These are phyloP conservation scores for Sporothrix pallida DNA, from an alignment of 2,329 filamentous ascomycete species.

Conservation along the genomic window DNA sequence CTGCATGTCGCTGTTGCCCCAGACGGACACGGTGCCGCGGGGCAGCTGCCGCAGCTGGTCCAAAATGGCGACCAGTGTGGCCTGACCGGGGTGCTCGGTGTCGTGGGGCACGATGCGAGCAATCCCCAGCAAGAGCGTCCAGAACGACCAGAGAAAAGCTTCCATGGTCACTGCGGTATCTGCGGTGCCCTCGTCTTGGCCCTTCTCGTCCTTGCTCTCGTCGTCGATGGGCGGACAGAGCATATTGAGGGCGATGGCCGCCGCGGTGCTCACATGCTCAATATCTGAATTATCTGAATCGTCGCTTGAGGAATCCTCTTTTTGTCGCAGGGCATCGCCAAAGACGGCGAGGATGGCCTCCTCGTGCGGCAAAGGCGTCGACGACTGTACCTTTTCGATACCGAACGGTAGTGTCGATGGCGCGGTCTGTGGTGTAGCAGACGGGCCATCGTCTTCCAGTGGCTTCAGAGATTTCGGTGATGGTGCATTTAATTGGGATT, in stretches of 20 bases:
- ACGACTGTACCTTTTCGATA: neutral
- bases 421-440: neutral
- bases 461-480: neutral
- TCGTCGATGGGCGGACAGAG: neutral
- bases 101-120: constrained; percentile 1
- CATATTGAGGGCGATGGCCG: neutral
- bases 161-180: neutral
- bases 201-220: neutral
- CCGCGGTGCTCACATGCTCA: neutral
- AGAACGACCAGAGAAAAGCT: constrained; percentile 1
- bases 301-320: neutral
- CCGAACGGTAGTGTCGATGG: neutral
- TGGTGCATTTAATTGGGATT: neutral
- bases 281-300: neutral
- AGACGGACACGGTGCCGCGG: neutral
- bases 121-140: neutral
- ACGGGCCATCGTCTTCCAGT: neutral
- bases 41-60: neutral
- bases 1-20: constrained; percentile 9
- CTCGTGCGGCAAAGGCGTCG: neutral
- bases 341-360: constrained; percentile 8
- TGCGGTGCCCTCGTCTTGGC: neutral
- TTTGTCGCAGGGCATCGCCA: neutral
- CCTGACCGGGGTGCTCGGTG: neutral
- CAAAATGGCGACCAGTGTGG: neutral